Base-by-base conservation (phyloP, 768 basidiomycete species). In the Tulasnella sp. region DNA sequence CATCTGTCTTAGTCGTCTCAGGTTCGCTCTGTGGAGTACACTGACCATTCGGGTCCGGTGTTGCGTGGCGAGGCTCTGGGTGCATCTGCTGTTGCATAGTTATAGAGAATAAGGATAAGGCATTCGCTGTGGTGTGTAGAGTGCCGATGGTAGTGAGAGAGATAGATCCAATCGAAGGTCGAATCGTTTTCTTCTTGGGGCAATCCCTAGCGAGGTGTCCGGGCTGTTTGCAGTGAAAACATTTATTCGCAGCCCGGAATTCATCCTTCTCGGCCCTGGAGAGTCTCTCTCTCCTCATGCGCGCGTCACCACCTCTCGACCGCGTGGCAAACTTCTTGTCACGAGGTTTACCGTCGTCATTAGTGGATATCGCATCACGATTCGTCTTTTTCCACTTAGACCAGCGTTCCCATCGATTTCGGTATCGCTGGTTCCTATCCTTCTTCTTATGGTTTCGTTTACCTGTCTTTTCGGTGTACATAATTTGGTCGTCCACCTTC, bases 211-310 rank as follows among this genome's bases (percentile, higher is more conserved):
- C 29, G n/a, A 11, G 12, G 72, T 74, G 72, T 5, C 52, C 49
- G 22, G 31, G 8, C 9, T 74, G 7, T 34, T 67, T 64, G 52
- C 72, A 74, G 14, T 12, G 7, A 34, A 74, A 74, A 34, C 72
- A 74, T 67, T 74, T 74, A 17, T 64, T 64, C 11, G 72, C 72
- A 3, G 72, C 72, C 29, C 72, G 4, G 6, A 74, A 36, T 34
- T 67, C 72, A 31, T 74, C 52, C 52, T 67, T 64, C 67, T 49
- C 45, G 31, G 3, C 29, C 5, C 19, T 68, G 6, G 29, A 19
- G 7, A 68, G 17, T 19, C 52, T 37, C 34, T 36, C 38, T 22
- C 52, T 29, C 17, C 15, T 58, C 38, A 39, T n/a, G 25, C 42
- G 29, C 4, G 5, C 6, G 37, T 14, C 71, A 6, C 37, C 29